Evolutionary conservation across 495 filamentous ascomycete genomes (phyloP).

Genomic region (Daldinia grandis): DNA sequence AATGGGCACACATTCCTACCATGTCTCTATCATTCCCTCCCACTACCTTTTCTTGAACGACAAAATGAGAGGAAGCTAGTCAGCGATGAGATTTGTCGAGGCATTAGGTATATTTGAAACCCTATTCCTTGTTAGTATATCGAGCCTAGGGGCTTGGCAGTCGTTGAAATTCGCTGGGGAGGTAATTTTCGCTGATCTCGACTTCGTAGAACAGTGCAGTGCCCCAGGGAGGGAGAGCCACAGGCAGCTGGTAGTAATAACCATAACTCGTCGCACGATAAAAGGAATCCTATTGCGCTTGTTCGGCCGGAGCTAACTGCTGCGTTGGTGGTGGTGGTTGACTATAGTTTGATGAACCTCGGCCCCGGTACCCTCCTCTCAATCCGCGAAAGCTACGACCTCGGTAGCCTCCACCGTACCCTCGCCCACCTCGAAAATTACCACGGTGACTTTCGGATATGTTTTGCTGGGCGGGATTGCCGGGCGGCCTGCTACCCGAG

Average conservation of each 20-base stretch:
- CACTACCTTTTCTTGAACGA: not conserved
- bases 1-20: not conserved
- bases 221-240: not conserved
- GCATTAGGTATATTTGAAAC: not conserved
- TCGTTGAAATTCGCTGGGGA: not conserved
- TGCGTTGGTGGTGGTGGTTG: slow-evolving; percentile 15
- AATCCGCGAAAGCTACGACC: slow-evolving; percentile 36
- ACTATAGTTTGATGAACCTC: slow-evolving; percentile 27
- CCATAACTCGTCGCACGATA: slow-evolving; percentile 6
- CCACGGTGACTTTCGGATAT: slow-evolving; percentile 27
- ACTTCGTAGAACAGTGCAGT: not conserved
- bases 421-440: slow-evolving; percentile 39
- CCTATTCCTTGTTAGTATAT: not conserved
- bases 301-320: slow-evolving; percentile 25
- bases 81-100: not conserved
- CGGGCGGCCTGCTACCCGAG: not conserved
- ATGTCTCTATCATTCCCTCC: not conserved
- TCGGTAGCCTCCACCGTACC: slow-evolving; percentile 37
- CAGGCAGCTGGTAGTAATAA: not conserved
- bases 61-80: not conserved
- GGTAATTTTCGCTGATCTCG: not conserved
- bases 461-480: not conserved
- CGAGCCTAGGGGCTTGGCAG: not conserved
- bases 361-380: slow-evolving; percentile 37
- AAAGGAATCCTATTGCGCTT: slow-evolving; percentile 33